Percentiles rank a stretch among this genome's conserved stretches.
Evolutionary conservation across 1,284 basidiomycete species (phyloP).

Genomic region (Marasmius fiardii): DNA sequence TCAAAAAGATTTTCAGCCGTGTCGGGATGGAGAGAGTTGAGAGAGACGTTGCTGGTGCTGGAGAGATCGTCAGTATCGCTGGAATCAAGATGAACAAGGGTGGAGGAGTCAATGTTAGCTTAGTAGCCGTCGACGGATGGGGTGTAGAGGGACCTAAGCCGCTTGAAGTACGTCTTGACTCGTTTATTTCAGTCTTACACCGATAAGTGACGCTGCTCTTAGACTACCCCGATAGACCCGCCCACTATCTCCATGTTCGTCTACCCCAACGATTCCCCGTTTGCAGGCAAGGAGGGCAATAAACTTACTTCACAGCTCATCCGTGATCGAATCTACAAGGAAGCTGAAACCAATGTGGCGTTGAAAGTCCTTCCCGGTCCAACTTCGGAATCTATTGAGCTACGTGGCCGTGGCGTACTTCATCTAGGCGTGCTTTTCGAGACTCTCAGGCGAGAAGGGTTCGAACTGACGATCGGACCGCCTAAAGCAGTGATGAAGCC

Average conservation of each 20-base stretch:
- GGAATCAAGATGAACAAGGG: slow-evolving; percentile 33
- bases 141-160: slow-evolving; percentile 34
- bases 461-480: slow-evolving; percentile 39
- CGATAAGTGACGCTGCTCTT: background rate
- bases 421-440: slow-evolving; percentile 46
- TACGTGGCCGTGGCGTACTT: slow-evolving; percentile 44
- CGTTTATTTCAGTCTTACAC: background rate
- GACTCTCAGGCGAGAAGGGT: slow-evolving; percentile 43
- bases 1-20: slow-evolving; percentile 40
- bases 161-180: slow-evolving; percentile 28
- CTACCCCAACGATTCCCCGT: slow-evolving; percentile 42
- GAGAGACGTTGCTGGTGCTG: slow-evolving; percentile 36
- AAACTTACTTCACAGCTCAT: slow-evolving; percentile 46
- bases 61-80: slow-evolving; percentile 44
- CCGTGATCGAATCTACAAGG: slow-evolving; percentile 42
- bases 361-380: slow-evolving; percentile 44
- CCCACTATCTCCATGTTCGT: slow-evolving; percentile 46
- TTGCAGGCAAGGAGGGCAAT: slow-evolving; percentile 39
- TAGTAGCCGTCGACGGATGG: slow-evolving; percentile 40
- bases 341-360: slow-evolving; percentile 45
- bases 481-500: slow-evolving; percentile 46
- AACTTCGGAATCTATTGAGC: slow-evolving; percentile 43
- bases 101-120: slow-evolving; percentile 40
- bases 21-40: slow-evolving; percentile 39
- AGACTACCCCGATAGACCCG: slow-evolving; percentile 47